A percentile compares a stretch with the other conserved stretches of the same genome.
Conservation (phyloP, 1,284 basidiomycete species). For the Pascua sp. region DNA sequence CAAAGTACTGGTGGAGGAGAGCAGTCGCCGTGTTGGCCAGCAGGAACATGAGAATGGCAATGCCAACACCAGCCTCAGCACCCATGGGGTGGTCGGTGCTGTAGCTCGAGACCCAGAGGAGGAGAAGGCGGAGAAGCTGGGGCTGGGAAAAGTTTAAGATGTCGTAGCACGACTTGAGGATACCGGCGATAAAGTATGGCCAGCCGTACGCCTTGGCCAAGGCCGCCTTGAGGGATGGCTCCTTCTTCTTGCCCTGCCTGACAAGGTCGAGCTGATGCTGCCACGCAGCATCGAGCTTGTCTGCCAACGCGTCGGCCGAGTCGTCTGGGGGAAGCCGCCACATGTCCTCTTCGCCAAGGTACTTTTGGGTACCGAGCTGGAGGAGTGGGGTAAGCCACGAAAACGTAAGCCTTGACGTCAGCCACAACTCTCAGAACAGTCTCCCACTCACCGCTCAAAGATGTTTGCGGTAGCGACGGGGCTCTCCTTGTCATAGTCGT, state of each 20-base stretch:
- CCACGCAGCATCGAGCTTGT: conserved; percentile 58
- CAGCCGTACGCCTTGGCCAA: conserved; percentile 73
- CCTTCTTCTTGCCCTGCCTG: conserved; percentile 57
- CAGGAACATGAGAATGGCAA: conserved; percentile 75
- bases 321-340: conserved; percentile 65
- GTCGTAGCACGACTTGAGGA: conserved; percentile 75
- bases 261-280: conserved; percentile 36
- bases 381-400: conserved; percentile 25
- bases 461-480: conserved; percentile 79
- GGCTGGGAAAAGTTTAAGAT: conserved; percentile 80
- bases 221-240: conserved; percentile 68
- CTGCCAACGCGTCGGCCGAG: conserved; percentile 67
- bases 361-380: conserved; percentile 46
- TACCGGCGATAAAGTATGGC: conserved; percentile 66
- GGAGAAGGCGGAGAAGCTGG: conserved; percentile 74
- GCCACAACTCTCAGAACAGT: not conserved
- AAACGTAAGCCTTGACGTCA: not conserved
- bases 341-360: conserved; percentile 73
- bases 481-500: conserved; percentile 60
- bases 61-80: conserved; percentile 62
- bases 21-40: conserved; percentile 72
- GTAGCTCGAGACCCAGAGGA: conserved; percentile 77
- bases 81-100: conserved; percentile 41
- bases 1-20: conserved; percentile 75
- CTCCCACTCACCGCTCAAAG: conserved; percentile 51